These are phyloP conservation scores for Xerophyta viscosa DNA, from an alignment of 106 monocot genomes.

Conservation along the genomic window DNA sequence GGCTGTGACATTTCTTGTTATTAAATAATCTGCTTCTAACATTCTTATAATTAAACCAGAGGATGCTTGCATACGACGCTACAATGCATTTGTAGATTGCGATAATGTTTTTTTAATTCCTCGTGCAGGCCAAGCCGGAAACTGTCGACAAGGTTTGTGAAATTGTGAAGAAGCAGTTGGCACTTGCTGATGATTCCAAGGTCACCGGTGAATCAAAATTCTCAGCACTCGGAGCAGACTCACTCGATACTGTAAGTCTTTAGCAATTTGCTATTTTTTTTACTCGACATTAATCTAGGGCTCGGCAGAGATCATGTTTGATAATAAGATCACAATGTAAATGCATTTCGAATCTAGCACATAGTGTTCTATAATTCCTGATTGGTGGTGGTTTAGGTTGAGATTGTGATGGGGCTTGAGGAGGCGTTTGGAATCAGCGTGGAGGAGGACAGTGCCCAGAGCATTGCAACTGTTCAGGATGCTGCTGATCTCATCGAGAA, in stretches of 20 bases:
- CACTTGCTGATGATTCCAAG: conserved; percentile 27
- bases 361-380: too few relatives aligned
- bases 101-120: background rate
- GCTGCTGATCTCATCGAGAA: conserved; percentile 55
- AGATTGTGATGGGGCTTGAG: conserved; percentile 61
- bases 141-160: conserved; percentile 57
- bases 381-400: too few relatives aligned
- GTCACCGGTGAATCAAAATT: conserved; percentile 48
- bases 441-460: conserved; percentile 45
- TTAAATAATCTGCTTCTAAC: too few relatives aligned
- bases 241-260: conserved; percentile 33
- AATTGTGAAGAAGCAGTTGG: conserved; percentile 58
- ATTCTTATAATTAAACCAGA: too few relatives aligned
- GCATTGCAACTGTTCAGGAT: conserved; percentile 43
- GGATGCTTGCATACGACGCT: too few relatives aligned
- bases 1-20: too few relatives aligned
- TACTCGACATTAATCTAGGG: too few relatives aligned
- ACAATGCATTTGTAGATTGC: too few relatives aligned
- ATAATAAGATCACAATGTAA: too few relatives aligned
- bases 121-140: conserved; percentile 51
- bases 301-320: too few relatives aligned
- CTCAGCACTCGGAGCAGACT: conserved; percentile 51
- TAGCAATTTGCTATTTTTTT: background rate
- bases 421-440: conserved; percentile 49
- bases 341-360: too few relatives aligned